Evolutionary conservation across 2,329 filamentous ascomycete species (phyloP), one percentile per base, ranked within the genome.

Genomic region (Gremmenia infestans): DNA sequence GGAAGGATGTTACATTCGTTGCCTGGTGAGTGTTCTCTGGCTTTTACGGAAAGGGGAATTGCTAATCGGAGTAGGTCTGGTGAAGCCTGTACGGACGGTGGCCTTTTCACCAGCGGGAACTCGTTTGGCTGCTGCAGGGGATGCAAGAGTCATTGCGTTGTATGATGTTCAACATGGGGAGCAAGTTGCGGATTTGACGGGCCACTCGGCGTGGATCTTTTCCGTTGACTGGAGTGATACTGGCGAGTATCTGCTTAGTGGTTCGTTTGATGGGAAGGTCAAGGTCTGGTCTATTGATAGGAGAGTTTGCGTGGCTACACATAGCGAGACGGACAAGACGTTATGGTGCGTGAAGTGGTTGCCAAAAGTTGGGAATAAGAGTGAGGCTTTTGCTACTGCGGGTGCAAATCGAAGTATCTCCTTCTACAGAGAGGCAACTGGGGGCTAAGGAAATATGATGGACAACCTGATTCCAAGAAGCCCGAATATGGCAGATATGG

Each of bases 261-360:
- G 91, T 48, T 85, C 88, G 1, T 91, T 95, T 71, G 92, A 97
- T 68, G 93, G 94, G 39, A 97, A 96, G 72, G 90, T 89, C 58
- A 97, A 96, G 73, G 89, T 97, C 32, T 99, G 94, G 94, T 93
- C 90, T 32, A 82, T 97, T 57, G 91, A 96, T 66, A 82, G 86
- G 36, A 82, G 85, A 55, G 79, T 80, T 4, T 97, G 94, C 69
- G 94, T 99, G 46, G 91, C 93, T 12, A 99, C 94, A 9, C 91
- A 96, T 70, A 92, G 87, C 56, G 92, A 97, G 75, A 91, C 89
- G 5, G 92, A 93, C 61, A 88, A 89, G 72, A 82, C 86, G 0
- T 70, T 97, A 2, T 97, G 92, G 88, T 83, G 84, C 53, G 89
- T 92, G 28, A 87, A 84, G 67, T 96, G 91, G 91, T 72, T 96